Percentiles rank a stretch among this genome's conserved stretches.
phyloP scores from a whole-genome alignment of 148 eudicot species.

The Nepenthes gracilis region DNA sequence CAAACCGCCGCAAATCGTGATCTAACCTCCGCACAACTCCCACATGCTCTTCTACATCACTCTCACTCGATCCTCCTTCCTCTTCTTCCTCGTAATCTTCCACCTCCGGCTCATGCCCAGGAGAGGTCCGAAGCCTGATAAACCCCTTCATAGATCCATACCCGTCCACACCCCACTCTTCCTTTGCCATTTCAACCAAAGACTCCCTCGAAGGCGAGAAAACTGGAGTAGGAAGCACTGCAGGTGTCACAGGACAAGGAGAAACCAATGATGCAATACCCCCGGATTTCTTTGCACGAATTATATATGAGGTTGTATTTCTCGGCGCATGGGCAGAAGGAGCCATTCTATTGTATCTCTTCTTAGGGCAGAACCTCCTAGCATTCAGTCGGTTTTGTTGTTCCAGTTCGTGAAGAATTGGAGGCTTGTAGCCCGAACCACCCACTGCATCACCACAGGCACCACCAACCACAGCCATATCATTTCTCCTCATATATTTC shows the following conservation, averaged over 20 bases:
- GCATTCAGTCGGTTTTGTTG: slow-evolving; percentile 72
- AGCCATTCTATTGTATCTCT: slow-evolving; percentile 45
- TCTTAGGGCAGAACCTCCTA: slow-evolving; percentile 53
- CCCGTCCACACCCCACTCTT: slow-evolving; percentile 99
- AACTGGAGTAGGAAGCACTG: slow-evolving; percentile 78
- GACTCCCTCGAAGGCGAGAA: slow-evolving; percentile 88
- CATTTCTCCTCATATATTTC: slow-evolving; percentile 25
- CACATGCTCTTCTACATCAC: slow-evolving; percentile 95
- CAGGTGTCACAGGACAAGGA: slow-evolving; percentile 81
- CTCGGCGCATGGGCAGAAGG: slow-evolving; percentile 81
- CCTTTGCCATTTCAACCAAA: slow-evolving; percentile 91
- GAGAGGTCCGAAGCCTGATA: slow-evolving; percentile 64
- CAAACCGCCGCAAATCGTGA: slow-evolving; percentile 87
- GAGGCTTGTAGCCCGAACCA: slow-evolving; percentile 40
- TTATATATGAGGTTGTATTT: slow-evolving; percentile 73
- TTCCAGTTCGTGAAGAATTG: slow-evolving; percentile 55
- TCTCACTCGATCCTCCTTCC: slow-evolving; percentile 70
- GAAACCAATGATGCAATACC: slow-evolving; percentile 78
- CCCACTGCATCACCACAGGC: slow-evolving; percentile 10
- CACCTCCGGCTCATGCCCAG: slow-evolving; percentile 47
- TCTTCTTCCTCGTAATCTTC: slow-evolving; percentile 79
- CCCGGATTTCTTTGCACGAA: slow-evolving; percentile 86
- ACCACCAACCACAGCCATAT: slow-evolving; percentile 15
- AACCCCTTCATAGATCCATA: slow-evolving; percentile 96
- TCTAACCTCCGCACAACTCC: slow-evolving; percentile 96